Conservation (phyloP, 495 filamentous ascomycete genomes). For the Annulohypoxylon moriforme region DNA sequence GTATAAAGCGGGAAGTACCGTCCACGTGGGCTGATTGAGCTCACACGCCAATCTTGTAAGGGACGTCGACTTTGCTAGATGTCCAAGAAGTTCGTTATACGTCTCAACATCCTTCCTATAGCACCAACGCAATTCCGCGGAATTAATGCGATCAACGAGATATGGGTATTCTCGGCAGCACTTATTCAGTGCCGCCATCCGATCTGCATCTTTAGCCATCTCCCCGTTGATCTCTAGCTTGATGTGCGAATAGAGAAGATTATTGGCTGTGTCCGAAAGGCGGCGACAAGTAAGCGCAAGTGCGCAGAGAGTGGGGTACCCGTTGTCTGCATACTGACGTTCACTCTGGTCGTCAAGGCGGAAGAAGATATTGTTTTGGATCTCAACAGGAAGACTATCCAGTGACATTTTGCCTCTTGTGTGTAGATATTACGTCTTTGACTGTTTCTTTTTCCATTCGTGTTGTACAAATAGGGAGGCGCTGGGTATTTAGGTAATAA, state of each 20-base stretch:
- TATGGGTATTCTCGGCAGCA: not conserved
- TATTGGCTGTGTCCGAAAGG: not conserved
- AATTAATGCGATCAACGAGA: constrained; percentile 19
- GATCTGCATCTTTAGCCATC: not conserved
- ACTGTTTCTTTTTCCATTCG: too few species aligned
- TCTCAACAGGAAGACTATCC: constrained; percentile 6
- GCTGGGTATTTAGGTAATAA: too few species aligned
- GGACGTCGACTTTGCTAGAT: constrained; percentile 19
- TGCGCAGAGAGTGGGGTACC: constrained; percentile 18
- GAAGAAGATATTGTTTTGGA: constrained; percentile 14
- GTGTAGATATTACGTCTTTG: too few species aligned
- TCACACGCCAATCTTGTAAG: not conserved
- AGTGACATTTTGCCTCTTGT: constrained; percentile 3
- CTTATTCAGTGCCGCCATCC: not conserved
- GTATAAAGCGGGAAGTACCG: not conserved
- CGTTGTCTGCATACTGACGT: not conserved
- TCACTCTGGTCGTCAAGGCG: not conserved
- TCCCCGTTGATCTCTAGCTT: not conserved
- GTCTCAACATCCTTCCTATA: not conserved
- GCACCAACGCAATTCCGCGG: not conserved
- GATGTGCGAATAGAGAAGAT: constrained; percentile 11
- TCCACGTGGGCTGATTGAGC: not conserved
- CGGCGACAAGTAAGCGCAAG: constrained; percentile 28
- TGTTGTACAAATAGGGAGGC: too few species aligned
- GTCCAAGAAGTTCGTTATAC: constrained; percentile 8